Evolutionary conservation across 192 early-diverging fungal species (phyloP).

Genomic region (Dimargaris xerosporica): DNA sequence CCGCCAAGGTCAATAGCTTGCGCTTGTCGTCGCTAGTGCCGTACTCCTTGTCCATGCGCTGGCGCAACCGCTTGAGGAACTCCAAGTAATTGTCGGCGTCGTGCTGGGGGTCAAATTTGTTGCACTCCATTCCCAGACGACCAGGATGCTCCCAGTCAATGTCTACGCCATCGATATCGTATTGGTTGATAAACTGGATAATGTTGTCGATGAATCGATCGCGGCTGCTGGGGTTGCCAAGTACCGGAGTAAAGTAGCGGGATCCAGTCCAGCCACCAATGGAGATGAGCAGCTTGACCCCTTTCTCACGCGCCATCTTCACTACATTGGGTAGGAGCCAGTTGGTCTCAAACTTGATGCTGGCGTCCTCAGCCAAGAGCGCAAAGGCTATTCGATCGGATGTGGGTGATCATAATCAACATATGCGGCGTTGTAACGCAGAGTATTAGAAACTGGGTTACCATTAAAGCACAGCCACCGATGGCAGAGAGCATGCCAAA

Average conservation of each 20-base stretch:
- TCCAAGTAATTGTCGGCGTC: constrained; percentile 45
- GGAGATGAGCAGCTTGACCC: constrained; percentile 40
- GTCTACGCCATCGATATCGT: constrained; percentile 54
- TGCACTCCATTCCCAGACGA: constrained; percentile 27
- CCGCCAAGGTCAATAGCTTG: constrained; percentile 49
- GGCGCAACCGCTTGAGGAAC: constrained; percentile 41
- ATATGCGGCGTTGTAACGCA: too few relatives aligned
- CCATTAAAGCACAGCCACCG: too few relatives aligned
- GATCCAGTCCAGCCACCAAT: constrained; percentile 60
- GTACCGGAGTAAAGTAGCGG: constrained; percentile 34
- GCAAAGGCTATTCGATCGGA: too few relatives aligned
- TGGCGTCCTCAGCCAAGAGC: constrained; percentile 22
- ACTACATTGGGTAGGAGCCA: constrained; percentile 27
- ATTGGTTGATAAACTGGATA: constrained; percentile 29
- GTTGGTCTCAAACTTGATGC: constrained; percentile 20
- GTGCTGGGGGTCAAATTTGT: constrained; percentile 28
- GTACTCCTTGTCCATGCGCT: constrained; percentile 27
- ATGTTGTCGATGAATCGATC: constrained; percentile 33
- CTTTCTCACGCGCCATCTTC: constrained; percentile 22
- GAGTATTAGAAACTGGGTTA: too few relatives aligned
- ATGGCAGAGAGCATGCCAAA: too few relatives aligned
- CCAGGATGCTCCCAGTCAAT: constrained; percentile 63
- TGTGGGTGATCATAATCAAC: too few relatives aligned
- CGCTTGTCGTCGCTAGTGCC: constrained; percentile 8
- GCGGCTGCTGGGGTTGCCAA: constrained; percentile 25